phyloP scores from a whole-genome alignment of 192 early-diverging fungal species.

The Spinellus fusiger region DNA sequence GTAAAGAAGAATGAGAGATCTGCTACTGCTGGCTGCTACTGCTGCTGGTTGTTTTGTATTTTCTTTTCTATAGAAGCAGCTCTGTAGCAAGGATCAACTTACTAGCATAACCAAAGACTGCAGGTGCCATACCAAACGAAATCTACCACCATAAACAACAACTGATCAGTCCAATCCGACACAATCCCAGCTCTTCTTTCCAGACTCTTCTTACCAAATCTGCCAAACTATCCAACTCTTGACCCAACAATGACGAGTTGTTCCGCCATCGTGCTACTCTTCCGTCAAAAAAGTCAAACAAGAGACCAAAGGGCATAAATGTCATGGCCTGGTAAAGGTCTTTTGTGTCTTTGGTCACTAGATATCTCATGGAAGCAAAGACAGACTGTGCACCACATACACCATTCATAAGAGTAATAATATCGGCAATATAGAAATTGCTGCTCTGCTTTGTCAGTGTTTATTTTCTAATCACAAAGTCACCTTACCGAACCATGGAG shows the following conservation, averaged over 20 bases:
- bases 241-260: conserved; percentile 69
- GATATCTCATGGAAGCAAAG: conserved; percentile 66
- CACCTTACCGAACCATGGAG: background rate
- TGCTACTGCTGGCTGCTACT: too few relatives aligned
- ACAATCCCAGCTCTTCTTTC: background rate
- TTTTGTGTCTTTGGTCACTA: conserved; percentile 54
- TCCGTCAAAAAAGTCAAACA: conserved; percentile 73
- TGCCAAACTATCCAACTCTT: conserved; percentile 86
- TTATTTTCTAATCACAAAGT: background rate
- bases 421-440: conserved; percentile 77
- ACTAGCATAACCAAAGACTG: conserved; percentile 27
- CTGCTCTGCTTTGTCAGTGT: conserved; percentile 13
- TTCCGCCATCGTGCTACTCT: conserved; percentile 80
- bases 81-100: background rate
- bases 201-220: conserved; percentile 58
- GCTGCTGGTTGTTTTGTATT: background rate
- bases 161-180: background rate
- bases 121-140: conserved; percentile 38
- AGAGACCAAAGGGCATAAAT: conserved; percentile 62
- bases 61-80: background rate
- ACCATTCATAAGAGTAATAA: conserved; percentile 83
- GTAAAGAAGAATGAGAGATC: too few relatives aligned
- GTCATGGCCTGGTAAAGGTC: conserved; percentile 58
- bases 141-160: conserved; percentile 27
- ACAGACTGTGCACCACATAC: conserved; percentile 71